Evolutionary conservation across 306 rosid genomes (phyloP), one percentile per base, ranked within the genome.

Genomic region (Quercus alba): DNA sequence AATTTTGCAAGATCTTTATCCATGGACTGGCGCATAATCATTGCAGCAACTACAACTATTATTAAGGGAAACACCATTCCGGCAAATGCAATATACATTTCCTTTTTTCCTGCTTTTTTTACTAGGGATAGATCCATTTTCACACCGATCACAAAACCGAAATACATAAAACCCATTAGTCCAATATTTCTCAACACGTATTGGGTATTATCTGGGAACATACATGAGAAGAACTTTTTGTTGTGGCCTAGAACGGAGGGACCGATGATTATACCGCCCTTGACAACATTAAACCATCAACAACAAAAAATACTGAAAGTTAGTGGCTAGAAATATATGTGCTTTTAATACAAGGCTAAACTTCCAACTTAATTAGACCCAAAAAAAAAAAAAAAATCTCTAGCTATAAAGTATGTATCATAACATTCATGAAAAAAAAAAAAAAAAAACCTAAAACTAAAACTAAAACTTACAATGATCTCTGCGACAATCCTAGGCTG

Each of bases 201-300:
- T 33, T 51, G 57, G 0, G 87, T 66, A 6, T 85, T 35, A 0
- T 61, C 86, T 0, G 85, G 86, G 19, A 49, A 62, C 18, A 90
- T 5, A 1, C 78, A 2, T 4, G 15, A 63, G 14, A 21, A 49
- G 70, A 81, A 87, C 78, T 81, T 85, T 79, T 51, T 74, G 74
- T 28, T 78, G 68, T 81, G 84, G 7, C 94, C 91, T 11, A 94
- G 72, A 75, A 91, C 77, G 0, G 95, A 82, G n/a, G 99, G 97
- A 54, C 97, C 99, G 56, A 94, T 3, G 41, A 94, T 70, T 3
- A 93, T 85, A 10, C 97, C 99, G 23, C 92, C 97, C 99, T 94
- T 70, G n/a, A 57, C 73, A 84, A 73, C 69, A 81, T 64, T 18
- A 68, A 75, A 66, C 30, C 6, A 19, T 62, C 13, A 5, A 33